Evolutionary conservation across 306 rosid species (phyloP).

Genomic region (Delonix regia): DNA sequence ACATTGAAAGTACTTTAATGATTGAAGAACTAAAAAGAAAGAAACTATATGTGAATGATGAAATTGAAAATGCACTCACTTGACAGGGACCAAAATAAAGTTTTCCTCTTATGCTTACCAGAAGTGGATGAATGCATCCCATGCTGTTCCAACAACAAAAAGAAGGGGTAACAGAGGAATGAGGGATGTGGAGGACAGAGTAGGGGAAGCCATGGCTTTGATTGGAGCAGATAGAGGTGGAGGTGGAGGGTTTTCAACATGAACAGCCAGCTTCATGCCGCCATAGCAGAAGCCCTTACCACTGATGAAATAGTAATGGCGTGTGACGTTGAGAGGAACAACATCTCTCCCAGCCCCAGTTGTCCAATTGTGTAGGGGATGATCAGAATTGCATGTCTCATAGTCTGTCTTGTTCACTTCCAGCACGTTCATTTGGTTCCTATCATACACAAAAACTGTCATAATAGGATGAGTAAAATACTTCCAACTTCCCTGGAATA

Average conservation of each 20-base stretch:
- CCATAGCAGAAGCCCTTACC: slow-evolving; percentile 84
- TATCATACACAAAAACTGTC: slow-evolving; percentile 65
- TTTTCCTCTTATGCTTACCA: slow-evolving; percentile 33
- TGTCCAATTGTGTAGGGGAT: slow-evolving; percentile 74
- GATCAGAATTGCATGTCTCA: slow-evolving; percentile 66
- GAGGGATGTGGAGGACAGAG: slow-evolving; percentile 36
- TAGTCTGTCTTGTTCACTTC: slow-evolving; percentile 90
- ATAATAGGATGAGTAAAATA: no score
- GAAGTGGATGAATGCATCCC: slow-evolving; percentile 60
- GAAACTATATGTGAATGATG: no score
- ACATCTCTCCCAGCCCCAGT: slow-evolving; percentile 95
- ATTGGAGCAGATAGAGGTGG: slow-evolving; percentile 57
- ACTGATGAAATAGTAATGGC: slow-evolving; percentile 72
- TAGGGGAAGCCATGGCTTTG: slow-evolving; percentile 34
- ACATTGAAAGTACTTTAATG: no score
- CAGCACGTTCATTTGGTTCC: slow-evolving; percentile 76
- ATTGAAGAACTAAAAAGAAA: no score
- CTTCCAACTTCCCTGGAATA: no score
- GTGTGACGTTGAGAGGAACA: slow-evolving; percentile 75
- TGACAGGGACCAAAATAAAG: no score
- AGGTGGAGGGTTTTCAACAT: slow-evolving; percentile 70
- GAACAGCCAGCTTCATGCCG: slow-evolving; percentile 78
- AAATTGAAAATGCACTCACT: no score
- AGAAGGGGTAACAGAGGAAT: slow-evolving; percentile 53
- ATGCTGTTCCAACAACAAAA: slow-evolving; percentile 60